Percentiles rank a stretch among this genome's conserved stretches.
Conservation (phyloP, 2,329 filamentous ascomycete species). For the Massarina eburnea region DNA sequence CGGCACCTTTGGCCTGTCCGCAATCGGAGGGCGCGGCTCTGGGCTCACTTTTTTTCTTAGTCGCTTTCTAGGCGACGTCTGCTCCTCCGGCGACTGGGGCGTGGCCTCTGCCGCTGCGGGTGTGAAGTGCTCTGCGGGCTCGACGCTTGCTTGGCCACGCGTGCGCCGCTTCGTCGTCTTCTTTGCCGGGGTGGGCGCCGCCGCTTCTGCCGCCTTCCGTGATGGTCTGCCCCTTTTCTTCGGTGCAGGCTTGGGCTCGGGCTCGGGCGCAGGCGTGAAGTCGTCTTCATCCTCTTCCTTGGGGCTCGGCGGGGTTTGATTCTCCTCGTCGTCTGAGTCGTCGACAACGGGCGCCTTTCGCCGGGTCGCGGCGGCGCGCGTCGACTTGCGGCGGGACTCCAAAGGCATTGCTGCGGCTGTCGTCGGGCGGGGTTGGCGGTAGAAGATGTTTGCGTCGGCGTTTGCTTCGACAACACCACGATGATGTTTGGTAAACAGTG, state of each 20-base stretch:
- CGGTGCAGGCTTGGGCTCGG: constrained; percentile 67
- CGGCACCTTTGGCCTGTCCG: constrained; percentile 42
- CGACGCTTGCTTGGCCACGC: constrained; percentile 51
- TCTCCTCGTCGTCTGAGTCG: constrained; percentile 74
- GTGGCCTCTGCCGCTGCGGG: constrained; percentile 59
- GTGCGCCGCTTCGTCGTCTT: constrained; percentile 49
- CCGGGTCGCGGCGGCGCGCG: constrained; percentile 63
- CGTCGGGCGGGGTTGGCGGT: constrained; percentile 12
- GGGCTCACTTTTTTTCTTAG: constrained; percentile 57
- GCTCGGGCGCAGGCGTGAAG: constrained; percentile 76
- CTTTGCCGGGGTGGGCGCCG: constrained; percentile 47
- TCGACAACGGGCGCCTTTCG: constrained; percentile 72
- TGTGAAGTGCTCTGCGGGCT: constrained; percentile 64
- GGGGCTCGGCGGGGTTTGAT: constrained; percentile 60
- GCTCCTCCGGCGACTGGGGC: constrained; percentile 17
- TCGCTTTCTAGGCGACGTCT: constrained; percentile 61
- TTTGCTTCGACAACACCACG: background rate
- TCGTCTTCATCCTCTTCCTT: constrained; percentile 71
- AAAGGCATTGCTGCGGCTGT: constrained; percentile 40
- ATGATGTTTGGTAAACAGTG: background rate
- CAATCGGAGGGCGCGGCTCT: constrained; percentile 46
- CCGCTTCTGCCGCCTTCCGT: constrained; percentile 38
- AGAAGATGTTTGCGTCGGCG: background rate
- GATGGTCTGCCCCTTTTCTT: constrained; percentile 58
- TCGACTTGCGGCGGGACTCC: constrained; percentile 54